phyloP scores from a whole-genome alignment of 1,284 basidiomycete genomes.

The Sanguinoderma infundibulare region DNA sequence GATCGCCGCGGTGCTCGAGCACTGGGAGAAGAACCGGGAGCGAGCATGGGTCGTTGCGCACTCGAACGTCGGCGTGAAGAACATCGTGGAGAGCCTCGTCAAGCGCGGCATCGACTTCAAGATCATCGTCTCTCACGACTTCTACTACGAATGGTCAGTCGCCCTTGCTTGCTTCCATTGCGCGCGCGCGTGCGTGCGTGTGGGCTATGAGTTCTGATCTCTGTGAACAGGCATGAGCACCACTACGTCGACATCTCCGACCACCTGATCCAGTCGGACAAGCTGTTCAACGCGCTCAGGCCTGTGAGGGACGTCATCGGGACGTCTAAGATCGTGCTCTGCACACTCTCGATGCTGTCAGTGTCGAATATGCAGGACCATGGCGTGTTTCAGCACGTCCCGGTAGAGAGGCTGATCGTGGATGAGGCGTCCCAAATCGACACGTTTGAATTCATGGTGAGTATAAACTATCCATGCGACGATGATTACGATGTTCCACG shows the following conservation, averaged over 20 bases:
- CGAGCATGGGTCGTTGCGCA: conserved; percentile 40
- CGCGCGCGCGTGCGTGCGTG: not conserved
- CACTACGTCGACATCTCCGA: conserved; percentile 50
- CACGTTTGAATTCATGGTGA: conserved; percentile 20
- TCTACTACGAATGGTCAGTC: conserved; percentile 60
- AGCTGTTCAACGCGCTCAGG: conserved; percentile 33
- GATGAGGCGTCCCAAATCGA: conserved; percentile 59
- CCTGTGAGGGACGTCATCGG: conserved; percentile 27
- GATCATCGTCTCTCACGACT: conserved; percentile 55
- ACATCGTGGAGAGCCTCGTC: conserved; percentile 53
- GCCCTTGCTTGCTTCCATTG: no score
- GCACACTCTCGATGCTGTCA: conserved; percentile 72
- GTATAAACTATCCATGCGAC: not conserved
- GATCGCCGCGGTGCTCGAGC: conserved; percentile 35
- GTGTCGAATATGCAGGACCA: conserved; percentile 30
- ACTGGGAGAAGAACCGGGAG: conserved; percentile 6
- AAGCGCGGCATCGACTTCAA: conserved; percentile 39
- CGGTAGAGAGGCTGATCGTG: conserved; percentile 45
- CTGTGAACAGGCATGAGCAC: conserved; percentile 67
- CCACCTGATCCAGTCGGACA: conserved; percentile 56
- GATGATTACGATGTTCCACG: conserved; percentile 31
- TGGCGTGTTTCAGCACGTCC: conserved; percentile 39
- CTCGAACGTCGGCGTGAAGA: conserved; percentile 52
- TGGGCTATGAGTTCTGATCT: conserved; percentile 8
- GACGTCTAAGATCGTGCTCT: conserved; percentile 59